Conservation (phyloP, 2,329 filamentous ascomycete species). For the Cryphonectria parasitica region DNA sequence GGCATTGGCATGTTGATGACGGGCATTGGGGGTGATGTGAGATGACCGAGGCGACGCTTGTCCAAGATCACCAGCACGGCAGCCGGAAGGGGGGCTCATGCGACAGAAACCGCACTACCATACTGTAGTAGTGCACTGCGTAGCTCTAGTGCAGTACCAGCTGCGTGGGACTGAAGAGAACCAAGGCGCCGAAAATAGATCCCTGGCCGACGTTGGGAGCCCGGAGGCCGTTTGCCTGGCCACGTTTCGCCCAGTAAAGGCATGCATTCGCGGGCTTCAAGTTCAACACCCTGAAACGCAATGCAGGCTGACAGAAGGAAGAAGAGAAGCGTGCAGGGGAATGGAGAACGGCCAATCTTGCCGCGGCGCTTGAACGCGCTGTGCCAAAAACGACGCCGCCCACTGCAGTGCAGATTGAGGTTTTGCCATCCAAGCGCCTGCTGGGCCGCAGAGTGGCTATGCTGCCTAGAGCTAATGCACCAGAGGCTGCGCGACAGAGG, state of each 20-base stretch:
- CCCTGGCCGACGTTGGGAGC: slow-evolving; percentile 4
- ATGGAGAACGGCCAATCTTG: not conserved
- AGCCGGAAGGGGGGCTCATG: slow-evolving; percentile 7
- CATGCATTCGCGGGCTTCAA: slow-evolving; percentile 17
- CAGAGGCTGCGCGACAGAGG: not conserved
- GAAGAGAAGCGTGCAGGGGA: slow-evolving; percentile 2
- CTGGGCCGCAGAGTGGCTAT: not conserved
- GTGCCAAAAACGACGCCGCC: not conserved
- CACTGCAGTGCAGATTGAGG: not conserved
- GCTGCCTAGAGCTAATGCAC: slow-evolving; percentile 11
- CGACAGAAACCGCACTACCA: slow-evolving; percentile 1
- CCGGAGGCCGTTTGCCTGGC: slow-evolving; percentile 18
- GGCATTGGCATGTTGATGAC: not conserved
- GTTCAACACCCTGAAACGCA: slow-evolving; percentile 20
- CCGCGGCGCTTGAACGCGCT: not conserved
- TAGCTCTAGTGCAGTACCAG: slow-evolving; percentile 11
- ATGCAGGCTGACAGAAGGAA: slow-evolving; percentile 19
- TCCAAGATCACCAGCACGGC: slow-evolving; percentile 9
- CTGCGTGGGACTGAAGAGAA: slow-evolving; percentile 15
- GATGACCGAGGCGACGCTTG: slow-evolving; percentile 1
- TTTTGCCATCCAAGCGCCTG: not conserved
- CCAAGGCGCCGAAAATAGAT: slow-evolving; percentile 24
- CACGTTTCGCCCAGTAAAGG: slow-evolving; percentile 18
- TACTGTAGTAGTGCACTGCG: not conserved
- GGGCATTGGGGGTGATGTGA: not conserved